Conservation (phyloP, 2,329 filamentous ascomycete species). For the Venturia carpophila region DNA sequence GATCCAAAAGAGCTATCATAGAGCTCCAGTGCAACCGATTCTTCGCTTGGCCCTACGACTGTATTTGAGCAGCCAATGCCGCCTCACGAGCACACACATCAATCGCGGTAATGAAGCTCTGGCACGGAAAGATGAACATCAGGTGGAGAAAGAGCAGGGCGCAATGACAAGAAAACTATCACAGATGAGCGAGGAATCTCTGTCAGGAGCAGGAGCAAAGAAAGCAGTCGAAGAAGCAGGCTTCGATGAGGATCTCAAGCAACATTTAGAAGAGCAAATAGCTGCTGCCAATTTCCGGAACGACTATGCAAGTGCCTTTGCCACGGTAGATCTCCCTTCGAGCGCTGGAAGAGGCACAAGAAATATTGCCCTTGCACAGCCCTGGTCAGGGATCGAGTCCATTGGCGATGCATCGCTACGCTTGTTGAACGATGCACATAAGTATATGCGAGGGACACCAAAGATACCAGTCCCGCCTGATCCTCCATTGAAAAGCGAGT, state of each 20-base stretch:
- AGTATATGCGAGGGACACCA: constrained; percentile 37
- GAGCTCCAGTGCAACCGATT: neutral
- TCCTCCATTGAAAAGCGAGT: constrained; percentile 38
- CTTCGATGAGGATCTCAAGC: constrained; percentile 55
- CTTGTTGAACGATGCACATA: constrained; percentile 61
- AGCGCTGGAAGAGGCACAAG: constrained; percentile 62
- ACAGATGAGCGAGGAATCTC: constrained; percentile 52
- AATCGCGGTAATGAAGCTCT: neutral
- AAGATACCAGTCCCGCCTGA: constrained; percentile 33
- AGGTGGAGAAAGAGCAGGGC: constrained; percentile 27
- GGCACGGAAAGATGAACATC: neutral
- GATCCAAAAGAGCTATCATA: neutral
- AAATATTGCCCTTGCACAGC: constrained; percentile 56
- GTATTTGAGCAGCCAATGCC: neutral
- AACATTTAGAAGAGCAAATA: constrained; percentile 51
- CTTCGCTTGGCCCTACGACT: neutral
- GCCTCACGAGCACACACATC: neutral
- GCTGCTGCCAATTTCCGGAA: constrained; percentile 47
- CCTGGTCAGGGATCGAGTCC: constrained; percentile 74
- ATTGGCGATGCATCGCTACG: constrained; percentile 69
- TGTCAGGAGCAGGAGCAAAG: constrained; percentile 48
- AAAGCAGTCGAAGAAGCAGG: constrained; percentile 54
- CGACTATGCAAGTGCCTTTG: constrained; percentile 47
- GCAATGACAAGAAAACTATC: constrained; percentile 52
- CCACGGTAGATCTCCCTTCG: constrained; percentile 46